Percentiles rank a stretch among this genome's conserved stretches.
Conservation (phyloP, 192 early-diverging fungal genomes). For the Piromyces finnis region DNA sequence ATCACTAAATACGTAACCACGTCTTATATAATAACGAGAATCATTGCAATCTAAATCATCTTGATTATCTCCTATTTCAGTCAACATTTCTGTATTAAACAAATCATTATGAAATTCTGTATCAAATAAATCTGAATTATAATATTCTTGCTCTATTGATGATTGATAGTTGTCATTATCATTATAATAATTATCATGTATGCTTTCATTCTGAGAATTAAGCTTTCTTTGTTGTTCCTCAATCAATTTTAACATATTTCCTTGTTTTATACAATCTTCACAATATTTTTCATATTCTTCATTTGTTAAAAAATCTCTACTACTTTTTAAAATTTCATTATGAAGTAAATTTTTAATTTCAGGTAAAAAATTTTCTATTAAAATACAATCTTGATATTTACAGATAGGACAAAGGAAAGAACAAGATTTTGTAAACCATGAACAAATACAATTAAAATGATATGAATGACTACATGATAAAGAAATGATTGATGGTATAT, state of each 20-base stretch:
- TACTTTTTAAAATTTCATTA: neutral
- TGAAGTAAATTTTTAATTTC: neutral
- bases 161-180: neutral
- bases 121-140: no score
- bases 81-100: no score
- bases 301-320: neutral
- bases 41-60: no score
- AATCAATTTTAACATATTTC: neutral
- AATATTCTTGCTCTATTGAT: no score
- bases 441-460: neutral
- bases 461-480: neutral
- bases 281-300: neutral
- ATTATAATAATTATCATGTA: neutral
- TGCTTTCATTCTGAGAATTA: neutral
- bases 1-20: no score
- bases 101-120: no score
- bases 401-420: neutral
- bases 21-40: no score
- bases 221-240: neutral
- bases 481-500: neutral
- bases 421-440: neutral
- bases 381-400: neutral
- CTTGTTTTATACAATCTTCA: neutral
- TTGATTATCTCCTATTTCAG: no score
- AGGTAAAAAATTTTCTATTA: neutral